Evolutionary conservation across 108 stramenopile genomes (phyloP).

Genomic region (Chaetoceros tenuissimus): DNA sequence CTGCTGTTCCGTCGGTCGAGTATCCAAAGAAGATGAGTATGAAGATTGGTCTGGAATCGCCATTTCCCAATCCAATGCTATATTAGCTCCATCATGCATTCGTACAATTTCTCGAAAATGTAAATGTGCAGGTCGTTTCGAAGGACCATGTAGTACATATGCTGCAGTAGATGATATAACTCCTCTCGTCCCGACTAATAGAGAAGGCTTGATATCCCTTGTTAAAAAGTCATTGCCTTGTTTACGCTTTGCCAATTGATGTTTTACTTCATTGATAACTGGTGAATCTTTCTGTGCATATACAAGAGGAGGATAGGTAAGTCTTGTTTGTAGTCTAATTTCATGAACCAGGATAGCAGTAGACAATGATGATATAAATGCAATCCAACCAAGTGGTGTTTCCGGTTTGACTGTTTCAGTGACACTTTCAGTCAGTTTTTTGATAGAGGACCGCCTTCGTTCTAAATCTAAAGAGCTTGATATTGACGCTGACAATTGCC

Average conservation of each 20-base stretch:
- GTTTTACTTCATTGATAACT: constrained; percentile 1
- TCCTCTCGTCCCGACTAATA: constrained; percentile 74
- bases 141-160: constrained; percentile 44
- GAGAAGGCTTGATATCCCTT: constrained; percentile 49
- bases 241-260: not conserved
- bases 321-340: constrained; percentile 30
- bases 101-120: constrained; percentile 58
- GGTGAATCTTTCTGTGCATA: constrained; percentile 41
- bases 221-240: constrained; percentile 23
- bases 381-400: constrained; percentile 58
- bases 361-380: constrained; percentile 20
- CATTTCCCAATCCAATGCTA: constrained; percentile 79
- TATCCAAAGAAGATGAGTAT: constrained; percentile 1
- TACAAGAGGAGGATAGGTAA: constrained; percentile 53
- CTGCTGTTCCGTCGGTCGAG: not conserved
- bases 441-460: no score
- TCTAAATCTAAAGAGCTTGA: no score
- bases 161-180: constrained; percentile 55
- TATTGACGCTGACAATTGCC: no score
- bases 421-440: no score
- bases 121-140: constrained; percentile 8
- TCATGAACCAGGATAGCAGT: constrained; percentile 53
- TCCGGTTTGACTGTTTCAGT: no score
- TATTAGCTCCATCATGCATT: constrained; percentile 61
- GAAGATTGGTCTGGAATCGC: constrained; percentile 14